These are phyloP conservation scores for Neobulgaria alba DNA, from an alignment of 2,329 filamentous ascomycete genomes.

Conservation along the genomic window DNA sequence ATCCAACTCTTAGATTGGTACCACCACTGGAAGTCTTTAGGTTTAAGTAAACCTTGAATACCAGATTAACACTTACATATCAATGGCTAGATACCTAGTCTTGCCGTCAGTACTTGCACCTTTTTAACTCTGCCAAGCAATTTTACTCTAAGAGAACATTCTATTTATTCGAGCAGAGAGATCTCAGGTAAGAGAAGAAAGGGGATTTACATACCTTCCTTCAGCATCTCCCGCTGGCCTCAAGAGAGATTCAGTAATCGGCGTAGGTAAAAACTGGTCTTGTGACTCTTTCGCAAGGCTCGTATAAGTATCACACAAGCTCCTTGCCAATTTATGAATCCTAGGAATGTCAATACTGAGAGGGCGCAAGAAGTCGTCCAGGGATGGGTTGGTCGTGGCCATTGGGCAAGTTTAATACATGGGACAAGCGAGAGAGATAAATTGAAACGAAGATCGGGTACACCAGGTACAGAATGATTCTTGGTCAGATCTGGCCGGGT, in stretches of 20 bases:
- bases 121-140: too few species aligned
- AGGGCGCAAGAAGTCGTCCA: constrained; percentile 41
- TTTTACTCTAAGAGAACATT: too few species aligned
- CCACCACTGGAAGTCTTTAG: constrained; percentile 46
- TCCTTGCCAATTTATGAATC: constrained; percentile 39
- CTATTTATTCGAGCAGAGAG: too few species aligned
- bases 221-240: constrained; percentile 39
- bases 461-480: too few species aligned
- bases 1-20: constrained; percentile 60
- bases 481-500: not conserved
- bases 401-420: constrained; percentile 9
- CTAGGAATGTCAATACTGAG: constrained; percentile 40
- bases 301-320: constrained; percentile 40
- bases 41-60: not conserved
- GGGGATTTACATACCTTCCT: constrained; percentile 35
- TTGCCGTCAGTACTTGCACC: constrained; percentile 13
- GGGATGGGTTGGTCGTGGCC: constrained; percentile 10
- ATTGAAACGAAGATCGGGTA: not conserved
- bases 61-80: constrained; percentile 44
- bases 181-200: constrained; percentile 2
- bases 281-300: constrained; percentile 42
- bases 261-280: constrained; percentile 51
- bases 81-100: constrained; percentile 51
- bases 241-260: constrained; percentile 51
- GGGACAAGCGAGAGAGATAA: not conserved